A percentile compares a stretch with the other conserved stretches of the same genome.
Conservation (phyloP, 176 grass and related monocot species). For the Cenchrus fungigraminus region DNA sequence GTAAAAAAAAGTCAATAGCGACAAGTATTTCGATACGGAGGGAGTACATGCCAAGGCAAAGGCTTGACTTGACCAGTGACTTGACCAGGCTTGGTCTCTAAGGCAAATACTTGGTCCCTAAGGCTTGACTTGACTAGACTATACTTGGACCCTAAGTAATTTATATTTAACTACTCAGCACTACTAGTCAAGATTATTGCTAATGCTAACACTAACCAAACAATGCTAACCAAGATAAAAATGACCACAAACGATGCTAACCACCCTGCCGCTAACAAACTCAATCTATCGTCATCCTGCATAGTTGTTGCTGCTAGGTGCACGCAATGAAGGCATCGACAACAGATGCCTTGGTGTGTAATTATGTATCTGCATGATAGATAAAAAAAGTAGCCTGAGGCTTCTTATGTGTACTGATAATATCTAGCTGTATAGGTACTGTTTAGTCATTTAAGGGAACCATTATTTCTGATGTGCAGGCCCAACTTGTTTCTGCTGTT, state of each 20-base stretch:
- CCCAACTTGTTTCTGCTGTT: slow-evolving; percentile 97
- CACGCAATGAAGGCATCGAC: background rate
- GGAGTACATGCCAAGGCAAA: too few species aligned
- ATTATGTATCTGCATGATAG: slow-evolving; percentile 18
- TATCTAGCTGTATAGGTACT: slow-evolving; percentile 8
- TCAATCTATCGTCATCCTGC: background rate
- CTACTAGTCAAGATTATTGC: too few species aligned
- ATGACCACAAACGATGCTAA: background rate
- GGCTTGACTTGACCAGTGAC: too few species aligned
- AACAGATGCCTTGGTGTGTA: slow-evolving; percentile 11
- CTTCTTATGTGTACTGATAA: background rate
- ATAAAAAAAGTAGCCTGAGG: background rate
- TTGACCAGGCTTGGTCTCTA: too few species aligned
- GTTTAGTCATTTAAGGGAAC: slow-evolving; percentile 11
- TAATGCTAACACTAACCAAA: background rate
- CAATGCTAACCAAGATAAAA: background rate
- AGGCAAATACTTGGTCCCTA: too few species aligned
- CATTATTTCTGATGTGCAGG: slow-evolving; percentile 61
- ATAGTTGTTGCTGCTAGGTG: background rate
- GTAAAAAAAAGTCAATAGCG: too few species aligned
- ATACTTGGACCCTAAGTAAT: too few species aligned
- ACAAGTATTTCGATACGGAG: too few species aligned
- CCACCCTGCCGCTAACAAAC: background rate
- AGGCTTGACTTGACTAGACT: too few species aligned
- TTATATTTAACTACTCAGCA: too few species aligned